phyloP scores from a whole-genome alignment of 2,329 filamentous ascomycete genomes.

The Elsinoe perseae region DNA sequence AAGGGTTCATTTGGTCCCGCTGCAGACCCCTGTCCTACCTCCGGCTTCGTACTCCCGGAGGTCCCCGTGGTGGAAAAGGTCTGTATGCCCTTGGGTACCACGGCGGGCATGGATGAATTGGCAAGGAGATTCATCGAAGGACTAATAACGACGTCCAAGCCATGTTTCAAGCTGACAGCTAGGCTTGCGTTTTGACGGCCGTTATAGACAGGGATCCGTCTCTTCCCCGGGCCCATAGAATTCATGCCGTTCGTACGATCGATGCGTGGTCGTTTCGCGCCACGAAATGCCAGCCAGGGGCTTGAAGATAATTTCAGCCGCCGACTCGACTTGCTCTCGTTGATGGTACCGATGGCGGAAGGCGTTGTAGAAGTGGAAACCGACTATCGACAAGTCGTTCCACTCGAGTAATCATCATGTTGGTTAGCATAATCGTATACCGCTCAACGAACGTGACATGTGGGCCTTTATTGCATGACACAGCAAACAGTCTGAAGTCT shows the following conservation, averaged over 20 bases:
- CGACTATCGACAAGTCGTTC: neutral
- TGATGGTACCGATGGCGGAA: neutral
- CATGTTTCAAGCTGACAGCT: slow-evolving; percentile 11
- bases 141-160: neutral
- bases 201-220: slow-evolving; percentile 10
- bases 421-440: too few relatives aligned
- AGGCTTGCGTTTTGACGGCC: neutral
- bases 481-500: too few relatives aligned
- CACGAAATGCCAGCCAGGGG: neutral
- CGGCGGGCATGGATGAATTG: neutral
- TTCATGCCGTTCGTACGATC: neutral
- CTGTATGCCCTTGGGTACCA: neutral
- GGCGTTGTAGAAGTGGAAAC: neutral
- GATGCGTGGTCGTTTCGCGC: neutral
- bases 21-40: slow-evolving; percentile 3
- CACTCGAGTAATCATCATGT: neutral
- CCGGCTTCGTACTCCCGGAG: neutral
- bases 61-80: neutral
- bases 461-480: too few relatives aligned
- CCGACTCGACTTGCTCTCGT: neutral
- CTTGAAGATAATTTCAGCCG: neutral
- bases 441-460: too few relatives aligned
- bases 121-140: too few relatives aligned
- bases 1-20: neutral
- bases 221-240: neutral